phyloP scores from a whole-genome alignment of 371 early-diverging fungal genomes.

The Mucor indicus region DNA sequence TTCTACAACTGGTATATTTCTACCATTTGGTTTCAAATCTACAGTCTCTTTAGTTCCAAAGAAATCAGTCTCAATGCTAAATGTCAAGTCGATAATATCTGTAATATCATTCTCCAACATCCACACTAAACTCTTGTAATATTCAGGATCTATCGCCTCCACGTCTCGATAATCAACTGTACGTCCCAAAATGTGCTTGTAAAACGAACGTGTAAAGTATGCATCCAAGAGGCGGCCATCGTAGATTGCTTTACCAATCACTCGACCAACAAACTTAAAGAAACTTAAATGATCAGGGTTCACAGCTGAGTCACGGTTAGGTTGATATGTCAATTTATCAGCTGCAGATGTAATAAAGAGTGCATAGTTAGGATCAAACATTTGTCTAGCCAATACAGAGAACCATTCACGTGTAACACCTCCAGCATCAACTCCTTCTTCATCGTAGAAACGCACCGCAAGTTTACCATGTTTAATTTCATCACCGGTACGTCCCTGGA shows the following conservation, averaged over 20 bases:
- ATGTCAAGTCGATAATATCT: slow-evolving; percentile 92
- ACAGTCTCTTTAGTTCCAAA: slow-evolving; percentile 86
- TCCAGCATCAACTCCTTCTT: slow-evolving; percentile 99
- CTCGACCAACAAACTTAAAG: slow-evolving; percentile 98
- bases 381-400: slow-evolving; percentile 92
- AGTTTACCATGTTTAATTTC: slow-evolving; percentile 94
- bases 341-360: slow-evolving; percentile 95
- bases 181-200: slow-evolving; percentile 93
- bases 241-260: slow-evolving; percentile 98
- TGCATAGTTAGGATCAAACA: slow-evolving; percentile 99
- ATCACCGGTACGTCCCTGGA: slow-evolving; percentile 86
- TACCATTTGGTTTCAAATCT: slow-evolving; percentile 91
- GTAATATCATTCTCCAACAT: slow-evolving; percentile 97
- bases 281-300: slow-evolving; percentile 96
- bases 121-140: slow-evolving; percentile 97
- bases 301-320: slow-evolving; percentile 90
- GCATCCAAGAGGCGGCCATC: slow-evolving; percentile 94
- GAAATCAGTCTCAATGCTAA: slow-evolving; percentile 91
- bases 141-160: slow-evolving; percentile 96
- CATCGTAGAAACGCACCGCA: slow-evolving; percentile 92
- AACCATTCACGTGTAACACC: slow-evolving; percentile 99
- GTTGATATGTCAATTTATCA: slow-evolving; percentile 95
- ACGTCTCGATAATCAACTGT: slow-evolving; percentile 94
- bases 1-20: slow-evolving; percentile 91
- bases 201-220: slow-evolving; percentile 98